These are phyloP conservation scores for Aureobasidium sp. DNA, from an alignment of 2,329 filamentous ascomycete genomes.

Conservation along the genomic window DNA sequence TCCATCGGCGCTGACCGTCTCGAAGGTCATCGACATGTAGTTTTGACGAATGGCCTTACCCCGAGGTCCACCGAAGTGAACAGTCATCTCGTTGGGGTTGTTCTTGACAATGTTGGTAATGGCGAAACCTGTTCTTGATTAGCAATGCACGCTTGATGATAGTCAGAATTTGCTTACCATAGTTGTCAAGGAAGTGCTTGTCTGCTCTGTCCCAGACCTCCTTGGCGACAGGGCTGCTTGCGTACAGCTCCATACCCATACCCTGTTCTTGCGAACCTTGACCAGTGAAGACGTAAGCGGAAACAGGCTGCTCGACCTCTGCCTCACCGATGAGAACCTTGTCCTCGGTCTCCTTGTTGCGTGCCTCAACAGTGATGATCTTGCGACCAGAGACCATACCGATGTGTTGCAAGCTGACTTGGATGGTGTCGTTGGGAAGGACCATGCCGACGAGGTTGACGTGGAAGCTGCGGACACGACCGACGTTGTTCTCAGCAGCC, in stretches of 20 bases:
- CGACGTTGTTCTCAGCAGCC: slow-evolving; percentile 98
- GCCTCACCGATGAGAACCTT: slow-evolving; percentile 94
- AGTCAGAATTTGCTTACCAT: slow-evolving; percentile 41
- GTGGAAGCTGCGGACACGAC: slow-evolving; percentile 94
- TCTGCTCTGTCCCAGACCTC: slow-evolving; percentile 98
- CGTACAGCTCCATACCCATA: slow-evolving; percentile 99
- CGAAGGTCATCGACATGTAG: slow-evolving; percentile 99
- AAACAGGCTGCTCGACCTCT: slow-evolving; percentile 94
- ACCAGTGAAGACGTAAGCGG: slow-evolving; percentile 95
- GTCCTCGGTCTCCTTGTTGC: slow-evolving; percentile 91
- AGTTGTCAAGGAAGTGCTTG: slow-evolving; percentile 97
- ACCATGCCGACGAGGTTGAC: slow-evolving; percentile 98
- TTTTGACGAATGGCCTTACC: slow-evolving; percentile 97
- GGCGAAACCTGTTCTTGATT: slow-evolving; percentile 55
- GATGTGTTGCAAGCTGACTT: slow-evolving; percentile 91
- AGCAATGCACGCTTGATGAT: too few species aligned
- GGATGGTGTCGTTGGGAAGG: slow-evolving; percentile 87
- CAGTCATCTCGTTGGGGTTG: slow-evolving; percentile 97
- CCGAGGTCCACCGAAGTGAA: slow-evolving; percentile 93
- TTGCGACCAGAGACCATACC: slow-evolving; percentile 98
- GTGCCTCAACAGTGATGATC: slow-evolving; percentile 97
- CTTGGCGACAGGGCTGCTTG: slow-evolving; percentile 85
- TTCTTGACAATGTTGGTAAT: slow-evolving; percentile 99
- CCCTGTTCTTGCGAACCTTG: slow-evolving; percentile 98
- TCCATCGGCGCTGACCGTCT: slow-evolving; percentile 89